Evolutionary conservation across 371 early-diverging fungal species (phyloP), one percentile per base, ranked within the genome.

Genomic region (Mortierella sp.): DNA sequence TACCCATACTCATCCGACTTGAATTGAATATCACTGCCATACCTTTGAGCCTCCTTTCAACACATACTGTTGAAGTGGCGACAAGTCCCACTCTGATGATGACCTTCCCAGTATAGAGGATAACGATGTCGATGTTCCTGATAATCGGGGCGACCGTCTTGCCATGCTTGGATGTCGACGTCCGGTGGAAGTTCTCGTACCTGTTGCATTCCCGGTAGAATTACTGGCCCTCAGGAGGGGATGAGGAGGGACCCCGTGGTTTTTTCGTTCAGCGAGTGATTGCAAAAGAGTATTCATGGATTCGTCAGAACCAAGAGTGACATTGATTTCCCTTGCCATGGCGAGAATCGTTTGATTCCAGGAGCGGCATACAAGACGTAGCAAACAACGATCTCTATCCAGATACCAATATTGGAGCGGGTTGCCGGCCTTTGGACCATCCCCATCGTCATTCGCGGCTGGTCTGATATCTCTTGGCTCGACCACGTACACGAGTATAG

Each of bases 291-390:
- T 34, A 3, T 22, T 29, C 56, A 61, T 54, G 5, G 57, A 56
- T 24, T 60, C 68, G 24, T 67, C 68, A 1, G 56, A 10, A n/a
- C 54, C 47, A 12, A 67, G 55, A n/a, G 49, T 48, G 21, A 67
- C 34, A 46, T 60, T 31, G 14, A 67, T 28, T 19, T 67, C 61
- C 39, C 57, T 28, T 34, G 68, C 68, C 68, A 67, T 67, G 7
- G 46, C 44, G 13, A 67, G 54, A n/a, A 67, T 61, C 8, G 55
- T 56, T 14, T 60, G 41, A 25, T 61, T 67, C 68, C 68, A 67
- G 19, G 55, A 28, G 8, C 57, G 68, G 22, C 68, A 67, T 3
- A 67, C 61, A 13, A 61, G 52, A 19, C 61, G 61, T 5, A 67
- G 51, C 14, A 51, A 31, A 2, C 45, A 43, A 7, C 68, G 55